Base-by-base conservation (phyloP, 2,329 filamentous ascomycete genomes). In the Penicillium digitatum region DNA sequence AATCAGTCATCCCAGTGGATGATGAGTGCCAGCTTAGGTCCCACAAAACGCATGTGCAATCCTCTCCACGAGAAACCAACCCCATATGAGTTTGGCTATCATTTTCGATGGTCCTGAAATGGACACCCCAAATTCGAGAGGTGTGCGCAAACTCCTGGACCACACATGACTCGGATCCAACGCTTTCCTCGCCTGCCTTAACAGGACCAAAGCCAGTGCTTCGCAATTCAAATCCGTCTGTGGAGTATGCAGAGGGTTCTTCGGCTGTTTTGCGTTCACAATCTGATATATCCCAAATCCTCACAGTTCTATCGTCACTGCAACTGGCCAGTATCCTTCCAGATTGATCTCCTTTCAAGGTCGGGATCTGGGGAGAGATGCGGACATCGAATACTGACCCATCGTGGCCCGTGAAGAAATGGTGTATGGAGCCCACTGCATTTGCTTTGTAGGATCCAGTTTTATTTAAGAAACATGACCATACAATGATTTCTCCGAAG, bases 381-480 rank as follows among this genome's bases (percentile, higher is more conserved):
- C 85, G 81, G 2, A 99, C 88, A 1, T 90, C 92, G 62, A 96
- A 99, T 27, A 99, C 87, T 0, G 93, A 96, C 0, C 94, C 94
- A 66, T 96, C 91, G 66, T 99, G 94, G 0, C 83, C 84, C 9
- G 79, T 78, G 64, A 86, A 85, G 40, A 80, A 78, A 60, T 81
- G 79, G 62, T 84, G 81, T 14, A 81, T 76, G 5, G 71, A 73
- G 14, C 74, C 70, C 24, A 60, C 59, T 27, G 68, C 67, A 34
- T 62, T 45, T 10, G 58, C 31, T 9, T 46, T 54, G 14, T 54
- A 44, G 18, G 54, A 44, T 14, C 63, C 51, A 38, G 43, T 42
- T 1, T 54, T 48, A 42, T 57, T 42, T 22, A 80, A 63, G 44
- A 76, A 74, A 63, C 84, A 91, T 61, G 86, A 89, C 94, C 94